A percentile compares a stretch with the other conserved stretches of the same genome.
phyloP scores from a whole-genome alignment of 169 alveolate species.

The Perkinsus chesapeaki region DNA sequence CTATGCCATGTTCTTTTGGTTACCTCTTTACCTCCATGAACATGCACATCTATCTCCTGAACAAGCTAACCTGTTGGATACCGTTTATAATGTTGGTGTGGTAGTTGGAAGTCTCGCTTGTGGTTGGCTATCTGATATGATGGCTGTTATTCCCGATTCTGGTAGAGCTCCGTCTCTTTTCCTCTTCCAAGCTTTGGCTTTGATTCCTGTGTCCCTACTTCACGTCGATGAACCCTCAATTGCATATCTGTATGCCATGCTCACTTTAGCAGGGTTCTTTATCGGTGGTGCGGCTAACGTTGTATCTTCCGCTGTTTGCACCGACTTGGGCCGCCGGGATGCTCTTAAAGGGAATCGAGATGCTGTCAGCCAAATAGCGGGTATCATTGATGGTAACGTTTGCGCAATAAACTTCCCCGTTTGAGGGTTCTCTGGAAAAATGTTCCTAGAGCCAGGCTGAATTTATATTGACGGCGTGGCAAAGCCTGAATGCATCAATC shows the following conservation, averaged over 20 bases:
- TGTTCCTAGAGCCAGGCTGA: too few species aligned
- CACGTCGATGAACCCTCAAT: not conserved
- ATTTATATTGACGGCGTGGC: too few species aligned
- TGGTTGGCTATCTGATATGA: conserved; percentile 21
- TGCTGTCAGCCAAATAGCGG: not conserved
- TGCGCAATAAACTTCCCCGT: too few species aligned
- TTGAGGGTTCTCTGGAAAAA: too few species aligned
- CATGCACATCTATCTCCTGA: not conserved
- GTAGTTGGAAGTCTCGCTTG: conserved; percentile 7
- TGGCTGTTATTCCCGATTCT: not conserved
- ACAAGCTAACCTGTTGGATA: not conserved
- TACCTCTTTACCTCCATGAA: not conserved
- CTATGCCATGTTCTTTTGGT: not conserved
- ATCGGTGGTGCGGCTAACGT: conserved; percentile 23
- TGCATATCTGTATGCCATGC: not conserved
- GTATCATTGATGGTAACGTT: not conserved
- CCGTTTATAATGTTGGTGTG: conserved; percentile 21
- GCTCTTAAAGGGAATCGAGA: not conserved
- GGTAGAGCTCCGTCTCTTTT: conserved; percentile 10
- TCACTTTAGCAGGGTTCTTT: conserved; percentile 6
- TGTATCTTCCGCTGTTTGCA: conserved; percentile 9
- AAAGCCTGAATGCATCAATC: too few species aligned
- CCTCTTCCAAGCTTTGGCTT: not conserved
- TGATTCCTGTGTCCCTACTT: not conserved
- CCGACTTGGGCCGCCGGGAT: conserved; percentile 11